Base-by-base conservation (phyloP, 352 stramenopile genomes). In the Globisporangium megalacanthum region DNA sequence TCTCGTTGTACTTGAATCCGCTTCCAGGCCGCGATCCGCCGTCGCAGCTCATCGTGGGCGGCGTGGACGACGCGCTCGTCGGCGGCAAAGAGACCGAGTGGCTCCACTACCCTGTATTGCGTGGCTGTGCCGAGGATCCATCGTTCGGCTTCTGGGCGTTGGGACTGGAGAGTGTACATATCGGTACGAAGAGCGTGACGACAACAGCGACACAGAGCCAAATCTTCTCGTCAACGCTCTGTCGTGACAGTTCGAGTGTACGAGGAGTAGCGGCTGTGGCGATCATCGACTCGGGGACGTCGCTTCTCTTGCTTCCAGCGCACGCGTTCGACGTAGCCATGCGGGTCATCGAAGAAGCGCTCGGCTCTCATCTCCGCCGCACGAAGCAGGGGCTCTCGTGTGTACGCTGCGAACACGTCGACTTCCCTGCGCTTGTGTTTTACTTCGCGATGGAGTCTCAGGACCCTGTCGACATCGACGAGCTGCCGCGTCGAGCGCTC, bases 241-340 rank as follows among this genome's bases (percentile, higher is more conserved):
- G 25, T 29, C 25, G 25, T 29, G 25, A 29, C 4, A 4, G 25
- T 29, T 29, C 25, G 25, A 29, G 25, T 29, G 25, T 29, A 29
- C 25, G 25, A 29, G 25, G 25, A 29, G 25, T 29, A 29, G 25
- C 25, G 4, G 25, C 25, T 29, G 56, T 66, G 2, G 70, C 64
- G 10, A 71, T 79, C 25, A 41, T 79, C 25, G 70, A 79, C 61
- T 75, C 64, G 36, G 70, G 70, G 14, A 79, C 70, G 11, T 79
- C 70, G 41, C 54, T 75, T 5, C 49, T 75, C 8, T 44, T 79
- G 37, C 46, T 79, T 3, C 70, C 70, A 4, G 8, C 25, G 0
- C 17, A 22, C 6, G 59, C 54, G 22, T 75, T 65, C 51, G 22
- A 56, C 1, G 29, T 36, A 3, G 52, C 59, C 13, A 62, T 79